Base-by-base conservation (phyloP, 2,329 filamentous ascomycete genomes). In the Bipolaris cookei region DNA sequence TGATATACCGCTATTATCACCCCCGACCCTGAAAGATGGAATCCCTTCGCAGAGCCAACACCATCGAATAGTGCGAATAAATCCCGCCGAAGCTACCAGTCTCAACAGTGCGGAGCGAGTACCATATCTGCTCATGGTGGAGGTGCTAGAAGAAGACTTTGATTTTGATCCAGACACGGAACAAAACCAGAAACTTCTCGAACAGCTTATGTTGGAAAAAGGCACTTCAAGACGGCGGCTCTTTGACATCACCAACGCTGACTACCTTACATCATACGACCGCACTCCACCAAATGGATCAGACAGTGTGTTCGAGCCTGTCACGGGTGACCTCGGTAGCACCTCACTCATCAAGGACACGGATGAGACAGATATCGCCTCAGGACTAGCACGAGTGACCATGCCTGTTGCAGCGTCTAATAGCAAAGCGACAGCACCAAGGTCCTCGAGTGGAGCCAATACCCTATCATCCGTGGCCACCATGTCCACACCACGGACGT, bases 91-190 rank as follows among this genome's bases (percentile, higher is more conserved):
- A 76, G 88, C 91, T 5, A 94, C 91, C 0, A 91, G 93, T 52
- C 79, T 95, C 49, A 95, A 95, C 76, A 95, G 91, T 72, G 91
- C 91, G 4, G 90, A 95, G 74, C 90, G 92, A 72, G 91, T 95
- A 42, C 91, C 91, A 1, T 95, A 92, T 76, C 77, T 95, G 47
- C 82, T 95, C 25, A 93, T 95, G 90, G 86, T 94, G 2, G 91
- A 95, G 71, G 88, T 95, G 20, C 78, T 95, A 45, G 82, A 88
- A 21, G 90, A 94, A 63, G 91, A 95, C 68, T 94, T 95, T 70
- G 88, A 88, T 32, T 95, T 95, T 67, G 88, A 94, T 65, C 90
- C 90, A 0, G 86, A 89, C 30, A 88, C 87, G 0, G 80, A 84
- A 25, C 88, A 91, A 61, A 95, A 95, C 66, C 83, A 89, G 69